Conservation (phyloP, 257 asterid species). For the Primulina eburnea region DNA sequence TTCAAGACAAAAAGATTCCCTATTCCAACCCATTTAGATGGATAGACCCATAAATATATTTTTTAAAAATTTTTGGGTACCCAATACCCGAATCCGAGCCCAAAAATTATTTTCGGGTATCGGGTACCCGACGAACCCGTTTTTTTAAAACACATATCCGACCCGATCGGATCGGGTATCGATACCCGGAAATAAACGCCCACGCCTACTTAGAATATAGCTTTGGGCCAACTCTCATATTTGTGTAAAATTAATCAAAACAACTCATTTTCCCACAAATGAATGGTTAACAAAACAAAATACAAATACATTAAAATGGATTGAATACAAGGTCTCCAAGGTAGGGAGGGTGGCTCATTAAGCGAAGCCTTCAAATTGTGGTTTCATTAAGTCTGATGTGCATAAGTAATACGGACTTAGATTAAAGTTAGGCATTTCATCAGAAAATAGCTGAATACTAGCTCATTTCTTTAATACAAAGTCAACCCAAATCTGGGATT, state of each 20-base stretch:
- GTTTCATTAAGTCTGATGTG: not conserved
- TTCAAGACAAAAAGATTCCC: conserved; percentile 41
- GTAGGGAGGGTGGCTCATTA: not conserved
- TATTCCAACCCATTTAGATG: conserved; percentile 3
- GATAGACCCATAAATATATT: too few species aligned
- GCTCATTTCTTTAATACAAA: not conserved
- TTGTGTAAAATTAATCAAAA: not conserved
- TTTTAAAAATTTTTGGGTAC: too few species aligned
- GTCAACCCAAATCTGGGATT: not conserved
- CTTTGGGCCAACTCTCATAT: not conserved
- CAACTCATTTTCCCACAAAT: not conserved
- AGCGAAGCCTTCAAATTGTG: not conserved
- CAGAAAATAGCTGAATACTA: not conserved
- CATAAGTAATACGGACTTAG: not conserved
- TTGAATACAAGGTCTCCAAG: not conserved
- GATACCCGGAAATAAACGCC: too few species aligned
- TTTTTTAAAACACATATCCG: too few species aligned
- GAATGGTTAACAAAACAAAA: too few species aligned
- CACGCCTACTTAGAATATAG: not conserved
- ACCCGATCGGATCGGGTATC: too few species aligned
- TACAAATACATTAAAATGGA: too few species aligned
- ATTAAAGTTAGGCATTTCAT: not conserved
- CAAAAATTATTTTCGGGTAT: too few species aligned
- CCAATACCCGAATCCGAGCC: too few species aligned
- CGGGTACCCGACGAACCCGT: too few species aligned